Evolutionary conservation across 805 yeast genomes (phyloP), one percentile per base, ranked within the genome.

Genomic region (Yueomyces sp.): DNA sequence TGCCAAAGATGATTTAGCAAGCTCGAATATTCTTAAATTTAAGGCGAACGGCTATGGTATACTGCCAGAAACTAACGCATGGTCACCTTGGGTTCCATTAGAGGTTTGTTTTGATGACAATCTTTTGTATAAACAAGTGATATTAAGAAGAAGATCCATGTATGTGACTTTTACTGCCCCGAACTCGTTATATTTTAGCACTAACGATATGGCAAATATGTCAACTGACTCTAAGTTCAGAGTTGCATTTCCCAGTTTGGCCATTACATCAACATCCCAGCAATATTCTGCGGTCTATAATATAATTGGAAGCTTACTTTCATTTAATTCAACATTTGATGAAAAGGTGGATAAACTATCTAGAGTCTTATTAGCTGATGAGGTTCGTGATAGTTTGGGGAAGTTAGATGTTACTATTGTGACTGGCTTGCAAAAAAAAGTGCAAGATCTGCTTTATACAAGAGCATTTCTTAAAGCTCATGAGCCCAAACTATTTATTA

Each of bases 1-100:
- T 40, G 66, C 68, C 30, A 65, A 68, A 41, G 63, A 65, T 57
- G 52, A 62, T 53, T 45, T 65, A 38, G 31, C 52, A 42, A 40
- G 56, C 2, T 59, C 58, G 5, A 64, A 62, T 19, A 47, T 51
- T 28, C 42, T 48, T 36, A 63, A 62, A 44, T 55, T 65, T 29
- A 59, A 57, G 40, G 28, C 37, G 29, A 49, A 52, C 38, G 55
- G 59, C 11, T 59, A 58, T 38, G 59, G 65, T 5, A 50, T 56
- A 40, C 56, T 60, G 9, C 50, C 47, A 4, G 47, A 50, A 7
- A 47, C 55, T 1, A 47, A 43, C 31, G 51, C 59, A 54, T 80
- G 85, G 85, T 84, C 85, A 0, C 85, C 85, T 0, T 72, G 75
- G 71, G 51, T 80, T 26, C 83, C 84, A 0, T 51, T 77, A 43